Conservation (phyloP, 176 grass and related monocot genomes). For the Alopecurus myosuroides region DNA sequence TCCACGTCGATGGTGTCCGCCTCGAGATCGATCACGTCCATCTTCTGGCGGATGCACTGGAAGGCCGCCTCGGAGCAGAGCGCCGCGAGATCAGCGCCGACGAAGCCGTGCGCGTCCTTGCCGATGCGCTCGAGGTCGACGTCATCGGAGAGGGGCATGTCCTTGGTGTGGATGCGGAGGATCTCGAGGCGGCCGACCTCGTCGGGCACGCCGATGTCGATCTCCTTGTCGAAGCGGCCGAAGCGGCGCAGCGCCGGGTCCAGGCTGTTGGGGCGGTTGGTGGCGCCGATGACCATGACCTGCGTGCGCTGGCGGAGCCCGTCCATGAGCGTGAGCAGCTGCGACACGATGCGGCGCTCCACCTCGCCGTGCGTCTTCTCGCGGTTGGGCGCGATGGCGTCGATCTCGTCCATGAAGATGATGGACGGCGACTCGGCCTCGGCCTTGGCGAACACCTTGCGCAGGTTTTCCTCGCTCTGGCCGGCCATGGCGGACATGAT, state of each 20-base stretch:
- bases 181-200: constrained; percentile 53
- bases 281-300: constrained; percentile 50
- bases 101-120: constrained; percentile 38
- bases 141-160: constrained; percentile 34
- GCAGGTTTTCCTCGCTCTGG: constrained; percentile 42
- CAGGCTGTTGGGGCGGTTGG: constrained; percentile 53
- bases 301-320: constrained; percentile 35
- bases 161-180: constrained; percentile 52
- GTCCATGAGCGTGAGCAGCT: constrained; percentile 61
- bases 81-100: constrained; percentile 45
- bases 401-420: constrained; percentile 60
- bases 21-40: constrained; percentile 31
- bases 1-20: constrained; percentile 38
- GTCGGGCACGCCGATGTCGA: constrained; percentile 54
- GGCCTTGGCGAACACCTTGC: constrained; percentile 36
- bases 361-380: constrained; percentile 59
- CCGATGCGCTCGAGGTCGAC: constrained; percentile 41
- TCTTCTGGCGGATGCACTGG: constrained; percentile 46
- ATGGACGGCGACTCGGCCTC: constrained; percentile 15
- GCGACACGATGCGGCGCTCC: constrained; percentile 47
- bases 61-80: constrained; percentile 46
- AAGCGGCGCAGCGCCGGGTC: constrained; percentile 46
- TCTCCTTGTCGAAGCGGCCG: constrained; percentile 51
- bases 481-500: constrained; percentile 53
- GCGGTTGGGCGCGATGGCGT: constrained; percentile 48